Conservation (phyloP, 2,329 filamentous ascomycete species). For the Epichloe scottii region DNA sequence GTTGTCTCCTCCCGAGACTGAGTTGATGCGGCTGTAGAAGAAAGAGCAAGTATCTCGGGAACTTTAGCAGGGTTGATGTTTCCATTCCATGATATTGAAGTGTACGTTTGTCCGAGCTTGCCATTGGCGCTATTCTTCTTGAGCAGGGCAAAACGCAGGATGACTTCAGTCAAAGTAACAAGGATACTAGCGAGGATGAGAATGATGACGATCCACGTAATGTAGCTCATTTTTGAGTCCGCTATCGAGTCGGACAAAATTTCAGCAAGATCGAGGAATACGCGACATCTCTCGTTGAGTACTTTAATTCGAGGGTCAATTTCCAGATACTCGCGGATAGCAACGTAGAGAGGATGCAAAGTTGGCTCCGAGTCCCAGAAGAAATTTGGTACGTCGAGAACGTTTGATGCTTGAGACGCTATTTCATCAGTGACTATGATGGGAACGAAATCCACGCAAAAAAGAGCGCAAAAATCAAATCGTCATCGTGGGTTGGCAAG, state of each 20-base stretch:
- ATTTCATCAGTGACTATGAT: not conserved
- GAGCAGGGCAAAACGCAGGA: slow-evolving; percentile 71
- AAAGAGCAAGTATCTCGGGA: slow-evolving; percentile 10
- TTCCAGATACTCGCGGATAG: slow-evolving; percentile 92
- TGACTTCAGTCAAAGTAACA: slow-evolving; percentile 82
- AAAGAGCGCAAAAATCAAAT: too few species aligned
- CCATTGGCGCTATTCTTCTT: slow-evolving; percentile 13
- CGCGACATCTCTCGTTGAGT: slow-evolving; percentile 89
- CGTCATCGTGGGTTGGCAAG: not conserved
- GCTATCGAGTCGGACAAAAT: slow-evolving; percentile 87
- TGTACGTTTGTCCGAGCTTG: slow-evolving; percentile 6
- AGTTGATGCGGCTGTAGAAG: slow-evolving; percentile 4
- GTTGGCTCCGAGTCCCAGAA: slow-evolving; percentile 98
- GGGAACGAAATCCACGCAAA: not conserved
- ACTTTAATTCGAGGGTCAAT: slow-evolving; percentile 94
- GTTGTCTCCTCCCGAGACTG: slow-evolving; percentile 3
- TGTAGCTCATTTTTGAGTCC: slow-evolving; percentile 87
- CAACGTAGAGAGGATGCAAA: slow-evolving; percentile 83
- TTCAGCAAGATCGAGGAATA: slow-evolving; percentile 92
- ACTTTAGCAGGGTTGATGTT: slow-evolving; percentile 7
- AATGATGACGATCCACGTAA: slow-evolving; percentile 97
- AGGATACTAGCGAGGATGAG: slow-evolving; percentile 84
- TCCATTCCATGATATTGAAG: slow-evolving; percentile 8
- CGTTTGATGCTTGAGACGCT: slow-evolving; percentile 61
- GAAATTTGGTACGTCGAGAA: slow-evolving; percentile 91